These are phyloP conservation scores for Skeletonema grethae DNA, from an alignment of 108 stramenopile species.

Conservation along the genomic window DNA sequence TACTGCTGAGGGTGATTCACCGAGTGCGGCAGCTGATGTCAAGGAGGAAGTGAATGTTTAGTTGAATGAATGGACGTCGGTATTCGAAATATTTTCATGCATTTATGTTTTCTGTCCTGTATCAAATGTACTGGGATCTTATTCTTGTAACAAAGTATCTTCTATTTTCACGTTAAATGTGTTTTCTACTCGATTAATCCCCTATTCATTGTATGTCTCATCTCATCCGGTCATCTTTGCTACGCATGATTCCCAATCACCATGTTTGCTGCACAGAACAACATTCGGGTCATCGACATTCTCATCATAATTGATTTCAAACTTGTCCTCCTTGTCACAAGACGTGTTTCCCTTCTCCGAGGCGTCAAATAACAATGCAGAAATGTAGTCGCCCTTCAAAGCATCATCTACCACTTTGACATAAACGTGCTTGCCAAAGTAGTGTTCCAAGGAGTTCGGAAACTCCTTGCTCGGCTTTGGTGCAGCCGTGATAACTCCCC, in stretches of 20 bases:
- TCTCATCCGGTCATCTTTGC: conserved; percentile 7
- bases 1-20: conserved; percentile 2
- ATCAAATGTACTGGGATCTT: too few species aligned
- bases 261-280: conserved; percentile 41
- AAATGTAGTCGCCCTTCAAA: conserved; percentile 23
- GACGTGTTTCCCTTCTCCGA: neutral
- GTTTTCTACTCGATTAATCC: too few species aligned
- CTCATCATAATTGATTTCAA: conserved; percentile 15
- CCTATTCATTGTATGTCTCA: too few species aligned
- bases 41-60: neutral
- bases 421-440: conserved; percentile 27
- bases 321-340: conserved; percentile 12
- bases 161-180: too few species aligned
- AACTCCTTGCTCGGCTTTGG: neutral
- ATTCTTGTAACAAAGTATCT: too few species aligned
- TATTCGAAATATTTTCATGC: too few species aligned
- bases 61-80: too few species aligned
- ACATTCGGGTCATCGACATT: conserved; percentile 16
- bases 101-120: too few species aligned
- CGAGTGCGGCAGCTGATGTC: neutral
- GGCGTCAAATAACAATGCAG: conserved; percentile 29
- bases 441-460: neutral
- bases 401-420: conserved; percentile 34
- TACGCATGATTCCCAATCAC: conserved; percentile 40
- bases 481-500: conserved; percentile 20